Percentiles rank a stretch among this genome's conserved stretches.
These are phyloP conservation scores for Senecio squalidus DNA, from an alignment of 140 eudicot species.

Conservation along the genomic window DNA sequence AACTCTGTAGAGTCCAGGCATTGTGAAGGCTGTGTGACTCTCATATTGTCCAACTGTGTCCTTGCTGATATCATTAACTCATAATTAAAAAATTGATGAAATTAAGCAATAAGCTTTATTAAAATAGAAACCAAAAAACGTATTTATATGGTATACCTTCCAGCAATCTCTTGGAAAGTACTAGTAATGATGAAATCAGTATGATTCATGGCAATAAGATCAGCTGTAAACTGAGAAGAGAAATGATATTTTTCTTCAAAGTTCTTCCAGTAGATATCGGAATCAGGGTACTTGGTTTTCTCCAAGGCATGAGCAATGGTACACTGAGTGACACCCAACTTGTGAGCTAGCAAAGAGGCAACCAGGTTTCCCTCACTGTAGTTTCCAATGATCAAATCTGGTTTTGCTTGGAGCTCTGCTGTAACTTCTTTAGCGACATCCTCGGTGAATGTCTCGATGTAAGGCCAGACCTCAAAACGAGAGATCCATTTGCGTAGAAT, in stretches of 20 bases:
- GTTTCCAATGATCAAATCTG: conserved; percentile 91
- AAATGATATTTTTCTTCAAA: conserved; percentile 88
- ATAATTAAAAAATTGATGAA: not conserved
- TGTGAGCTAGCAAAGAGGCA: conserved; percentile 94
- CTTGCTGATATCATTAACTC: conserved; percentile 40
- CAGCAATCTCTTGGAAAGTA: conserved; percentile 97
- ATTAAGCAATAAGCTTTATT: no score
- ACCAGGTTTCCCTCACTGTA: conserved; percentile 93
- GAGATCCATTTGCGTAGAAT: conserved; percentile 94
- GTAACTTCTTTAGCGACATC: conserved; percentile 81
- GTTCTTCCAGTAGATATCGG: conserved; percentile 79
- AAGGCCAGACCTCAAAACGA: conserved; percentile 97
- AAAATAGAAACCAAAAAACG: no score
- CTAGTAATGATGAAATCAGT: conserved; percentile 96
- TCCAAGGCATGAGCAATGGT: conserved; percentile 97
- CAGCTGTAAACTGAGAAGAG: conserved; percentile 92
- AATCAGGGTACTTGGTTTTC: conserved; percentile 92
- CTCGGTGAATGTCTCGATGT: conserved; percentile 95
- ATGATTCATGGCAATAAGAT: conserved; percentile 92
- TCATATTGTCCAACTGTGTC: conserved; percentile 96
- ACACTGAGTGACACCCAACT: conserved; percentile 89
- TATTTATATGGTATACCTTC: conserved; percentile 70
- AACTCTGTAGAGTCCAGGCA: conserved; percentile 94
- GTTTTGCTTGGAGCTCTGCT: conserved; percentile 76
- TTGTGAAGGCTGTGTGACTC: conserved; percentile 82